A percentile compares a stretch with the other conserved stretches of the same genome.
These are phyloP conservation scores for Cystofilobasidium capitatum DNA, from an alignment of 768 basidiomycete genomes.

Conservation along the genomic window DNA sequence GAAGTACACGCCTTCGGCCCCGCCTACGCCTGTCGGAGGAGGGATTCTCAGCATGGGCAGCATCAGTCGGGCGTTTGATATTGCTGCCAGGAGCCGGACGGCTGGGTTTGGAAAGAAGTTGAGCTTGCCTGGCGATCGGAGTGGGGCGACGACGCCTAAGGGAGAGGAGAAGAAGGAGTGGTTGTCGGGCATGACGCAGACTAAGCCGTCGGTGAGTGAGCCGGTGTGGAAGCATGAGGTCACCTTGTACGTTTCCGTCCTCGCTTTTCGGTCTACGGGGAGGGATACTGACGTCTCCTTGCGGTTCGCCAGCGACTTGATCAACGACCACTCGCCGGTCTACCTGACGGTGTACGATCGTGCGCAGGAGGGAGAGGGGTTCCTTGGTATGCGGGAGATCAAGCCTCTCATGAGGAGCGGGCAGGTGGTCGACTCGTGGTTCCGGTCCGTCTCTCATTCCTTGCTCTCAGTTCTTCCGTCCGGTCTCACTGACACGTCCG, in stretches of 20 bases:
- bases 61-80: constrained; percentile 26
- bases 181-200: constrained; percentile 6
- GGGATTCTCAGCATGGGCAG: constrained; percentile 24
- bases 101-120: constrained; percentile 22
- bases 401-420: constrained; percentile 86
- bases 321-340: constrained; percentile 70
- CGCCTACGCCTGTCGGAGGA: constrained; percentile 17
- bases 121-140: constrained; percentile 14
- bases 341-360: constrained; percentile 85
- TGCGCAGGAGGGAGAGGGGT: constrained; percentile 56
- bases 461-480: neutral
- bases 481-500: neutral
- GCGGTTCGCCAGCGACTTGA: constrained; percentile 65
- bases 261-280: neutral
- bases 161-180: constrained; percentile 14
- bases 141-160: constrained; percentile 29
- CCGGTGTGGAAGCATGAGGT: constrained; percentile 99
- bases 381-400: constrained; percentile 83
- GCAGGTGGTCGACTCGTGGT: constrained; percentile 93
- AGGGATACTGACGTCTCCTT: too few relatives aligned
- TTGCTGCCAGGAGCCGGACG: constrained; percentile 24
- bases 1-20: constrained; percentile 43
- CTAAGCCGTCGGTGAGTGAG: constrained; percentile 52
- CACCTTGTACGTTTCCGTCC: constrained; percentile 63
- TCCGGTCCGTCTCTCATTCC: constrained; percentile 75